phyloP scores from a whole-genome alignment of 1,284 basidiomycete species.

The Leccinum pachyderme region DNA sequence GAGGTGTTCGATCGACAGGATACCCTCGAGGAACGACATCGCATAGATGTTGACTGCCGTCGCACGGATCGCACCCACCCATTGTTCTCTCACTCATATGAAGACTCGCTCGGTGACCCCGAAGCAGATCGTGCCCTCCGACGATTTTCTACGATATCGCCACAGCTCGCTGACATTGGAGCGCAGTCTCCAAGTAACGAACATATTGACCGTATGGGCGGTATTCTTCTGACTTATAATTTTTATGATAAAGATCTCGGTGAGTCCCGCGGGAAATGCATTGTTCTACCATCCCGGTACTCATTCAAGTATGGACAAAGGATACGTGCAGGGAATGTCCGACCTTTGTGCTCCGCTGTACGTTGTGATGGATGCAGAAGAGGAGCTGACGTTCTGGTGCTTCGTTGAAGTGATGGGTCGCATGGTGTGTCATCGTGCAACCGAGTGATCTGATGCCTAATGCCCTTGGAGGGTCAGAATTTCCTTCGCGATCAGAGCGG shows the following conservation, averaged over 20 bases:
- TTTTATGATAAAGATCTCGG: conserved; percentile 88
- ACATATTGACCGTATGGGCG: conserved; percentile 77
- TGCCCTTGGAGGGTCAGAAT: conserved; percentile 74
- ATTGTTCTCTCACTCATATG: conserved; percentile 63
- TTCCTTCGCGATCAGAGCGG: conserved; percentile 96
- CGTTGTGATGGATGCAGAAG: conserved; percentile 86
- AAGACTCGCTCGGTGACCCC: conserved; percentile 29
- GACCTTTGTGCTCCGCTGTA: conserved; percentile 95
- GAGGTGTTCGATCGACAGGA: conserved; percentile 78
- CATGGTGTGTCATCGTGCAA: conserved; percentile 60
- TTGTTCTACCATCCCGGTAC: conserved; percentile 19
- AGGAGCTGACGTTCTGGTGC: conserved; percentile 92
- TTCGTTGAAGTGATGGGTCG: conserved; percentile 94
- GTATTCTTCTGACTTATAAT: conserved; percentile 90
- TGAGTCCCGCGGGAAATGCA: conserved; percentile 38
- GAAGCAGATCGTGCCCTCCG: conserved; percentile 54
- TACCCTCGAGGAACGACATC: conserved; percentile 83
- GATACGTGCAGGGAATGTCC: conserved; percentile 96
- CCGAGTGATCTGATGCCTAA: conserved; percentile 3
- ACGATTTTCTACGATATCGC: conserved; percentile 68
- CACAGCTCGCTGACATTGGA: conserved; percentile 67
- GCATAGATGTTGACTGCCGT: conserved; percentile 94
- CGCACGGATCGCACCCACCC: conserved; percentile 93
- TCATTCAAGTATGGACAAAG: conserved; percentile 39
- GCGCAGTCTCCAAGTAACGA: conserved; percentile 84